phyloP scores from a whole-genome alignment of 2,329 filamentous ascomycete species.

The Metarhizium album region DNA sequence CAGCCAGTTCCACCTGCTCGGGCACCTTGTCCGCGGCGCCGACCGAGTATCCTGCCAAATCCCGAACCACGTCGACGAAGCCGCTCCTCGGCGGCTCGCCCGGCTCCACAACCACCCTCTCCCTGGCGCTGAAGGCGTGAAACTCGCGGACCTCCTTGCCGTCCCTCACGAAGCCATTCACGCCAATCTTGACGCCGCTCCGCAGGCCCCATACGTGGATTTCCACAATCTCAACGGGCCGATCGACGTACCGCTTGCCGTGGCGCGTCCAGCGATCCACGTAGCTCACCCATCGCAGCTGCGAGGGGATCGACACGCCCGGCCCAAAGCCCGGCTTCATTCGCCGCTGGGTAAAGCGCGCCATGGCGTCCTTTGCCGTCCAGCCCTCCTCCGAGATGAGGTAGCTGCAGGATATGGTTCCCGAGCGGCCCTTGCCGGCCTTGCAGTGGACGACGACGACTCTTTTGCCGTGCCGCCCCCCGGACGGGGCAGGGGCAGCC shows the following conservation, averaged over 20 bases:
- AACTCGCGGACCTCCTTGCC: slow-evolving; percentile 77
- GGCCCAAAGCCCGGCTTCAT: slow-evolving; percentile 86
- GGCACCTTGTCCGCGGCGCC: slow-evolving; percentile 23
- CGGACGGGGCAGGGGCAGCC: no score
- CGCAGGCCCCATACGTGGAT: slow-evolving; percentile 83
- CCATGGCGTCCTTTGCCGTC: slow-evolving; percentile 41
- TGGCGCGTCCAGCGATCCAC: slow-evolving; percentile 73
- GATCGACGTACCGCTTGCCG: slow-evolving; percentile 71
- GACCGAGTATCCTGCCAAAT: slow-evolving; percentile 33
- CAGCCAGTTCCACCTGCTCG: slow-evolving; percentile 23
- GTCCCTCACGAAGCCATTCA: slow-evolving; percentile 81
- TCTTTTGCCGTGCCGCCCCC: slow-evolving; percentile 35
- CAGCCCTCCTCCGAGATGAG: slow-evolving; percentile 74
- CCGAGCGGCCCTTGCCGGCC: slow-evolving; percentile 88
- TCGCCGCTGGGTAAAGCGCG: slow-evolving; percentile 61
- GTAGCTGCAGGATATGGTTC: slow-evolving; percentile 79
- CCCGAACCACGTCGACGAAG: slow-evolving; percentile 40
- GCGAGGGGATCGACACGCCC: slow-evolving; percentile 87
- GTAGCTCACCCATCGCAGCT: slow-evolving; percentile 78
- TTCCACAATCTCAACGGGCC: slow-evolving; percentile 75
- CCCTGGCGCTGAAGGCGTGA: slow-evolving; percentile 66
- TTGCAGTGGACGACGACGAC: slow-evolving; percentile 95
- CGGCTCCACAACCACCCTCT: slow-evolving; percentile 58
- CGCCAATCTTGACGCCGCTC: slow-evolving; percentile 75
- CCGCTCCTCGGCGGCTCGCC: slow-evolving; percentile 38